Percentiles rank a stretch among this genome's conserved stretches.
These are phyloP conservation scores for Phytophthora sansomeana DNA, from an alignment of 352 stramenopile genomes.

Conservation along the genomic window DNA sequence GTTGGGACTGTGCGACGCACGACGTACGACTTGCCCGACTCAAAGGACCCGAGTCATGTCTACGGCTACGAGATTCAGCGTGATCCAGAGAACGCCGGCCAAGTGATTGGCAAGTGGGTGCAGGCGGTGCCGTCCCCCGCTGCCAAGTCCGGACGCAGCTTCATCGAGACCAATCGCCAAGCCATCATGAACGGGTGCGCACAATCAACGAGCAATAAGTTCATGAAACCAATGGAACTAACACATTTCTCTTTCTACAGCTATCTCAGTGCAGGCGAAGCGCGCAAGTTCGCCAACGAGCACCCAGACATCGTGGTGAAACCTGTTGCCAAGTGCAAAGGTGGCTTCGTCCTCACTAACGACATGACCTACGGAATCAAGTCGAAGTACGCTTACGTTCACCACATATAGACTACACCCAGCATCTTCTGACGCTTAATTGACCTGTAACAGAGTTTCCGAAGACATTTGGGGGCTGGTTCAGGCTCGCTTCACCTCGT, in stretches of 20 bases:
- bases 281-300: constrained; percentile 69
- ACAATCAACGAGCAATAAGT: background rate
- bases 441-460: constrained; percentile 49
- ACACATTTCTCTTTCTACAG: constrained; percentile 23
- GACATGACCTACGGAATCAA: constrained; percentile 80
- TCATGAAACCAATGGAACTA: background rate
- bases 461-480: constrained; percentile 79
- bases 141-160: constrained; percentile 68
- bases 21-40: constrained; percentile 76
- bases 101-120: constrained; percentile 81
- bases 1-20: constrained; percentile 67
- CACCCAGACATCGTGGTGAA: constrained; percentile 82
- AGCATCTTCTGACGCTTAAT: background rate
- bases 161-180: constrained; percentile 84
- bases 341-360: constrained; percentile 57
- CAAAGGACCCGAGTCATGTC: constrained; percentile 63
- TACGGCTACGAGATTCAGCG: constrained; percentile 78
- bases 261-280: constrained; percentile 62
- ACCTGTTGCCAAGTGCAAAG: constrained; percentile 61
- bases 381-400: constrained; percentile 56
- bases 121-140: constrained; percentile 70
- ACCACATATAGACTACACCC: background rate
- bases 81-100: constrained; percentile 73
- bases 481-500: constrained; percentile 74
- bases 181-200: constrained; percentile 62